Base-by-base conservation (phyloP, 805 yeast species). In the Kuraishia capsulata region DNA sequence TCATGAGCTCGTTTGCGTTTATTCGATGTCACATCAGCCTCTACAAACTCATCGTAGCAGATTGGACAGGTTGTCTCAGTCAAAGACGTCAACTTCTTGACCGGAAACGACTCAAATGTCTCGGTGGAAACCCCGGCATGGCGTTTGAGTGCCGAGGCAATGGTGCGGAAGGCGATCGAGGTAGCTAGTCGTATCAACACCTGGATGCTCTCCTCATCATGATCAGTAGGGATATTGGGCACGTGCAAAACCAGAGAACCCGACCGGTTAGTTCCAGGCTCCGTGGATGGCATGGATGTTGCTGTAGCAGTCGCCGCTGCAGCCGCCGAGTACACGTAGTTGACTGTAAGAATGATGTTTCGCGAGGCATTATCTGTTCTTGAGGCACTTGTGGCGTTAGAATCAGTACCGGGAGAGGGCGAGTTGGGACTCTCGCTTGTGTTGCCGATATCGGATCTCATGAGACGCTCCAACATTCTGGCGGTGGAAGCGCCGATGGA, bases 171-270 rank as follows among this genome's bases (percentile, higher is more conserved):
- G 1, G 88, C 88, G 56, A 81, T 68, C 20, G 77, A 76, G 0
- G 89, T 79, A 2, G 88, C 87, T 40, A 81, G 57, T 20, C 79
- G 64, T 10, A 82, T 72, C 39, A 81, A 65, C 26, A 73, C 76
- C 49, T 75, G 78, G 24, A 81, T 62, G 26, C 74, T 67, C 28
- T 71, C 69, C n/a, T 78, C 81, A 38, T 79, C 75, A 23, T 77
- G 64, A 41, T 75, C 73, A 14, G 67, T 57, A 0, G 80, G 71
- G 32, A 76, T 76, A 47, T 79, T 78, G n/a, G 88, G 85, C 23
- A 81, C 73, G 30, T 79, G 74, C 47, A 81, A 58, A 25, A 78
- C 68, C 26, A 81, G 60, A 2, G 82, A 71, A 0, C 86, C 86
- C 1, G 76, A 61, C 31, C 72, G 59, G 20, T 53, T 52, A 21